Conservation (phyloP, 257 asterid species). For the Fraxinus pennsylvanica region DNA sequence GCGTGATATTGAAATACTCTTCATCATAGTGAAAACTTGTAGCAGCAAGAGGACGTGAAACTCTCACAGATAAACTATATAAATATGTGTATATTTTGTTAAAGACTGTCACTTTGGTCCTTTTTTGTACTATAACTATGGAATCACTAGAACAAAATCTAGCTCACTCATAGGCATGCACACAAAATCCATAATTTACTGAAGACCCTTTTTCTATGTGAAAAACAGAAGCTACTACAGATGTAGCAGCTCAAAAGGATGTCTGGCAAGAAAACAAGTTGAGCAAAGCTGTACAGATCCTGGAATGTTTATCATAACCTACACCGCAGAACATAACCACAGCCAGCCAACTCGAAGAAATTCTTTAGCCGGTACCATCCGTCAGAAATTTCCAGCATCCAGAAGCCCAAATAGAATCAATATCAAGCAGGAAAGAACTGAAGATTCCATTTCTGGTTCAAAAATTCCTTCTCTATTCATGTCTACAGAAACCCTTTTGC, state of each 20-base stretch:
- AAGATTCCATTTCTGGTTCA: conserved; percentile 8
- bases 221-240: conserved; percentile 81
- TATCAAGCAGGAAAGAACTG: conserved; percentile 23
- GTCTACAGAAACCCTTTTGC: conserved; percentile 2
- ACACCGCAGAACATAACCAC: conserved; percentile 89
- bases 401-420: conserved; percentile 13
- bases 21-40: no score
- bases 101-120: no score
- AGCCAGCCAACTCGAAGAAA: conserved; percentile 82
- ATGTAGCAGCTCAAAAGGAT: conserved; percentile 91
- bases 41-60: no score
- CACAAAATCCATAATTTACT: not conserved
- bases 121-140: no score
- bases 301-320: conserved; percentile 63
- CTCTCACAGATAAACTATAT: no score
- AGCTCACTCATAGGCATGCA: no score
- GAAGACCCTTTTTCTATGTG: not conserved
- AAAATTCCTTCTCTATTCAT: not conserved
- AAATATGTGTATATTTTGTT: no score
- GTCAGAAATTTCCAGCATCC: conserved; percentile 64
- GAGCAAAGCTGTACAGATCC: conserved; percentile 81
- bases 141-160: no score
- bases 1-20: no score
- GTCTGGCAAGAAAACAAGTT: conserved; percentile 90
- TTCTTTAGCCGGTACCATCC: conserved; percentile 80